Base-by-base conservation (phyloP, 345 rosid species). In the Erucastrum elatum region DNA sequence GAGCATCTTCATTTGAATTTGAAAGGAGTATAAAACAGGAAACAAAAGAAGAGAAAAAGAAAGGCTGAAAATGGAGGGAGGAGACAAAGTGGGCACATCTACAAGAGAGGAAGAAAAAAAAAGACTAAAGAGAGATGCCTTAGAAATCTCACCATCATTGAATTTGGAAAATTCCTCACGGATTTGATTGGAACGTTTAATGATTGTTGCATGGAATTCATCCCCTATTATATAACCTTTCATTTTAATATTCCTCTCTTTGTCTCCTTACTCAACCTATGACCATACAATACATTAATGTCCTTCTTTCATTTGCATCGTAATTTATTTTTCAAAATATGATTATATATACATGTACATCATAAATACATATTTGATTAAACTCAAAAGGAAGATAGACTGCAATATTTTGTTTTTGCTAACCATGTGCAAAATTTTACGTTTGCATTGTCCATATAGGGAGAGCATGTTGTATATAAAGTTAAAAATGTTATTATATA, bases 191-290 rank as follows among this genome's bases (percentile, higher is more conserved):
- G 78, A 83, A 78, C 53, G 17, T 62, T 91, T 90, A 85, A 94
- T 94, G 84, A 94, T 94, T 86, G 70, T 84, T 88, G 89, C 97
- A 90, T 91, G 94, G 98, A 93, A 91, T 89, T 93, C 95, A 85
- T 87, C 83, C 51, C 68, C 80, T 74, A 51, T 30, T 59, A 16
- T 71, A 49, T 75, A 61, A 77, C 86, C 82, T 76, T 66, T 71
- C 70, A 62, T 81, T 76, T 66, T 80, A 81, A 64, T 34, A 53
- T 53, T 53, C 59, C 25, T 7, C 64, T 39, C 80, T 67, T 84
- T 71, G 85, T 88, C 59, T 53, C 56, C 25, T 71, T 66, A 3
- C 46, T 77, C 4, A 37, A 72, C 63, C 72, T 78, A n/a, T 72
- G 68, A 64, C 61, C 61, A 29, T 26, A 21, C 3, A 33, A 53